Evolutionary conservation across 257 asterid genomes (phyloP), one percentile per base, ranked within the genome.

Genomic region (Craterostigma plantagineum): DNA sequence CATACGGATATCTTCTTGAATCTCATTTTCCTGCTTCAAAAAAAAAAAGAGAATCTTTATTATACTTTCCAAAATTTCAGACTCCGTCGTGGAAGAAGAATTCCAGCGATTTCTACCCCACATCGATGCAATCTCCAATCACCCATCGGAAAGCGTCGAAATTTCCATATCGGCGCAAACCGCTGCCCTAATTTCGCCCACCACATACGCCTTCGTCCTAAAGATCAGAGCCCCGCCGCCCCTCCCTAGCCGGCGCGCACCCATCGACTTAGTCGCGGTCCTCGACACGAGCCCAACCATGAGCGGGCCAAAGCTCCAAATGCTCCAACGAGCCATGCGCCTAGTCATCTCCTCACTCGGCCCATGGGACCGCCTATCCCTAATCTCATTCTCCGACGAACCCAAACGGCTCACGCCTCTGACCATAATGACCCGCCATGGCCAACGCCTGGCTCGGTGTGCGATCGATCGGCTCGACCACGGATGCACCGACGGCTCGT

Each of bases 251-350:
- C 30, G 61, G 0, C 85, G 98, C 0, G 95, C 98, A 35, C 92
- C 98, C 33, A 74, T 82, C 16, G 98, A 87, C 64, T 30, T 87
- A 50, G 95, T 82, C 11, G 66, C 92, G 3, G 95, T 87, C 15
- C 76, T 87, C 13, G 93, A 87, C 34, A 81, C 76, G 8, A 77
- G 97, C 12, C 84, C 59, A 14, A 73, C 76, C 44, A 87, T 87
- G 98, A 55, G 59, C 9, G 95, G 95, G 7, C 67, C 91, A 12
- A 87, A 87, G 79, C 73, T 87, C 13, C 85, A 82, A 53, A 79
- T 82, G 98, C 57, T 82, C 30, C 82, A 87, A 61, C 69, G 95
- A 42, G 82, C 98, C 46, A 75, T 87, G 90, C 73, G 81, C 1
- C 41, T 87, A 37, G 95, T 87, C 36, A 60, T 87, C 57, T 81